Percentiles rank a stretch among this genome's conserved stretches.
Conservation (phyloP, 208 protist species). For the Leishmania mexicana region DNA sequence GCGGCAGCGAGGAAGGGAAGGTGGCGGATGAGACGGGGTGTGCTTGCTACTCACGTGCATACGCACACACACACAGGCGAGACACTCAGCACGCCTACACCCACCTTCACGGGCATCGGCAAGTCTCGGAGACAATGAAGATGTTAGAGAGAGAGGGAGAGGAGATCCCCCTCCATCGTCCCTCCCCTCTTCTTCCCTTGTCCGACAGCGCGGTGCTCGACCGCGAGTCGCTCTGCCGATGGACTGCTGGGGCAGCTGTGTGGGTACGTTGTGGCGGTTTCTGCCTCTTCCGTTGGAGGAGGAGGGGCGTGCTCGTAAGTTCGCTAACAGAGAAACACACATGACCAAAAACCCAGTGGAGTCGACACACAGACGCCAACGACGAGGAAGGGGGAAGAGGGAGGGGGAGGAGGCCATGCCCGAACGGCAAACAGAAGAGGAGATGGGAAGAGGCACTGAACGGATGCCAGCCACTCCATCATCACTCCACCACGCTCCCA, state of each 20-base stretch:
- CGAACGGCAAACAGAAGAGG: no score
- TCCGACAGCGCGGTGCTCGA: neutral
- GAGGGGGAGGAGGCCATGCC: neutral
- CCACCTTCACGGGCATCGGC: neutral
- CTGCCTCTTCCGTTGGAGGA: no score
- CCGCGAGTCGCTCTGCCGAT: neutral
- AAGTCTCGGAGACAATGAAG: neutral
- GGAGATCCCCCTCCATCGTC: neutral
- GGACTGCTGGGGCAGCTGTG: neutral
- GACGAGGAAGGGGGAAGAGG: neutral
- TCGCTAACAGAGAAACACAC: slow-evolving; percentile 4
- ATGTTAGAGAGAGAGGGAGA: neutral
- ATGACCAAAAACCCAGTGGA: neutral
- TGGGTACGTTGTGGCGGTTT: no score
- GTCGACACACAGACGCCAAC: neutral
- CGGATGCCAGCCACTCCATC: no score
- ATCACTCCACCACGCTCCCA: no score
- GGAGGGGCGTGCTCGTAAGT: neutral
- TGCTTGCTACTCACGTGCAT: neutral
- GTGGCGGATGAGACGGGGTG: neutral
- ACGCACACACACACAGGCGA: neutral
- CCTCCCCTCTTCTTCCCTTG: neutral
- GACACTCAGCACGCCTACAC: neutral
- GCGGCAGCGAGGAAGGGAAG: neutral
- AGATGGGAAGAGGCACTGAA: no score